phyloP scores from a whole-genome alignment of 257 asterid species.

The Salvia rosmarinus region DNA sequence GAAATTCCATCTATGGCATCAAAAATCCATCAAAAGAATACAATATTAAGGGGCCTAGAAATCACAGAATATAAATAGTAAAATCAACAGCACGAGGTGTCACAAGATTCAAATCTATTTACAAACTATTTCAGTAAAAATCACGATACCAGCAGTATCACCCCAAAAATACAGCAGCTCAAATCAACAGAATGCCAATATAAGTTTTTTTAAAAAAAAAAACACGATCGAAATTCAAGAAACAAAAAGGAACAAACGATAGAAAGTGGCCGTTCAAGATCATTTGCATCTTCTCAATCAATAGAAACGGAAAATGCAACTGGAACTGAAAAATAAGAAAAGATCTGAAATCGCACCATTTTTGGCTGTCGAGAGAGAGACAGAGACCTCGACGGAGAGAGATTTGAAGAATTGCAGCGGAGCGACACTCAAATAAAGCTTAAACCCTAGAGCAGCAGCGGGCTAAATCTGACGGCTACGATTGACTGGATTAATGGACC shows the following conservation, averaged over 20 bases:
- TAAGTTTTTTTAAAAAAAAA: not conserved
- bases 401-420: slow-evolving; percentile 21
- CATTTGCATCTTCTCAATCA: not conserved
- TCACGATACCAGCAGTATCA: not conserved
- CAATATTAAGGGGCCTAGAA: not conserved
- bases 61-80: not conserved
- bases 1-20: no score
- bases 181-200: not conserved
- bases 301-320: not conserved
- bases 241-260: not conserved
- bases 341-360: slow-evolving; percentile 37
- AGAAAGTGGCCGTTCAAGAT: not conserved
- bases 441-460: slow-evolving; percentile 34
- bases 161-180: not conserved
- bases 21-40: not conserved
- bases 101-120: not conserved
- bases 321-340: no score
- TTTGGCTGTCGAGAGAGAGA: not conserved
- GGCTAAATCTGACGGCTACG: slow-evolving; percentile 19
- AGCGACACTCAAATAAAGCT: slow-evolving; percentile 26
- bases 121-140: not conserved
- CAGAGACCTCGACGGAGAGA: not conserved
- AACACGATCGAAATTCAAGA: not conserved
- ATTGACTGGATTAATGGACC: not conserved
- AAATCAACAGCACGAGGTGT: not conserved